A percentile compares a stretch with the other conserved stretches of the same genome.
phyloP scores from a whole-genome alignment of 371 early-diverging fungal species.

The Mortierella sp. region DNA sequence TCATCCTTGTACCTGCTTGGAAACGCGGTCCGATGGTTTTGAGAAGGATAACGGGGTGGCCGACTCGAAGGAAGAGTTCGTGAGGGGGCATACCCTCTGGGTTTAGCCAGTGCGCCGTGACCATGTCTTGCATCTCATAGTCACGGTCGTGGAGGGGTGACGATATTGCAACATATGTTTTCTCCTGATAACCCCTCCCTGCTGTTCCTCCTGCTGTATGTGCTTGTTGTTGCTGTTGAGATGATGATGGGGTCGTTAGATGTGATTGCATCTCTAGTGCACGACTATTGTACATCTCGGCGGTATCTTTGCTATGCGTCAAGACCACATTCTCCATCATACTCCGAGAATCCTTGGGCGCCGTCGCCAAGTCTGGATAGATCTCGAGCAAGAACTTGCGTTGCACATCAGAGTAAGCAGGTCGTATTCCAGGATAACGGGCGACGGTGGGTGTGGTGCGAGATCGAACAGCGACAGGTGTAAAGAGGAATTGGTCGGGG shows the following conservation, averaged over 20 bases:
- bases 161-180: too few species aligned
- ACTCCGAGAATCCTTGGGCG: not conserved
- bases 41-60: not conserved
- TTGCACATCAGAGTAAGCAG: not conserved
- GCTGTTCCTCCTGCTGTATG: not conserved
- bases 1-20: not conserved
- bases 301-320: not conserved
- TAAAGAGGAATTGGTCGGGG: not conserved
- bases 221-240: too few species aligned
- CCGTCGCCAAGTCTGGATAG: not conserved
- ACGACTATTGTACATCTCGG: not conserved
- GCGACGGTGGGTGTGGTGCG: too few species aligned
- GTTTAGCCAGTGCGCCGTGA: not conserved
- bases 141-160: not conserved
- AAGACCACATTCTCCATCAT: not conserved
- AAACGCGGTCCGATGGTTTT: not conserved
- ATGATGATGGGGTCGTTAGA: not conserved
- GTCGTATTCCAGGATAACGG: not conserved
- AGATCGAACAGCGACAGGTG: not conserved
- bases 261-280: not conserved
- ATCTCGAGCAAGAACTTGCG: not conserved
- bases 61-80: not conserved
- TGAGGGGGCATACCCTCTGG: not conserved
- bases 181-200: too few species aligned
- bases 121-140: not conserved